Conservation (phyloP, 148 eudicot genomes). For the Fagopyrum tataricum region DNA sequence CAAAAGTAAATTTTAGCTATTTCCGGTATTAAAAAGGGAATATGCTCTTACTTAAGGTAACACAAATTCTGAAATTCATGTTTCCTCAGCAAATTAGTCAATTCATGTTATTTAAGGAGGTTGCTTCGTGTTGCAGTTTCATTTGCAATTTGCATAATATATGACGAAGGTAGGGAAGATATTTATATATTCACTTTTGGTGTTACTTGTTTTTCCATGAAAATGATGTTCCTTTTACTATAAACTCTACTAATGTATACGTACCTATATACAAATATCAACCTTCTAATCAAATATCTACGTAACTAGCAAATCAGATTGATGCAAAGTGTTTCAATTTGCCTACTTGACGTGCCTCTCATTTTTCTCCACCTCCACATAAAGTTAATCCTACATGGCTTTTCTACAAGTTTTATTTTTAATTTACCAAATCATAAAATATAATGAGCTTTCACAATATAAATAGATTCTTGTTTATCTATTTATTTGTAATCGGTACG, state of each 20-base stretch:
- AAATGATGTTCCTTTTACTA: neutral
- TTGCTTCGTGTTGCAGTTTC: neutral
- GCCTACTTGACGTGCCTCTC: neutral
- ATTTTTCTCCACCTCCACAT: neutral
- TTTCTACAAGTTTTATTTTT: no score
- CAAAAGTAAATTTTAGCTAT: no score
- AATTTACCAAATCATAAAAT: no score
- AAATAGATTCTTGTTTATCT: no score
- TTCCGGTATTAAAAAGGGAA: no score
- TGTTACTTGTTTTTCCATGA: neutral
- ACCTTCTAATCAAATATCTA: neutral
- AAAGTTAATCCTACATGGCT: neutral
- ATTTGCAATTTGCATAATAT: neutral
- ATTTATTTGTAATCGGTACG: no score
- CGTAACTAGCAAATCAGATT: neutral
- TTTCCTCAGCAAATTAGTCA: neutral
- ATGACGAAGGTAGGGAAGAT: neutral
- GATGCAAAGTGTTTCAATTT: neutral
- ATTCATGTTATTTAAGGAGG: neutral
- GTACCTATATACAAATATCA: neutral
- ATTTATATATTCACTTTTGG: neutral
- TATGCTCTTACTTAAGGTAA: neutral
- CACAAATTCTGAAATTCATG: conserved; percentile 1
- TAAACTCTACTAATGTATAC: neutral
- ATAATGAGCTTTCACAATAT: no score